Evolutionary conservation across 768 basidiomycete genomes (phyloP).

Genomic region (Mycena haematopus): DNA sequence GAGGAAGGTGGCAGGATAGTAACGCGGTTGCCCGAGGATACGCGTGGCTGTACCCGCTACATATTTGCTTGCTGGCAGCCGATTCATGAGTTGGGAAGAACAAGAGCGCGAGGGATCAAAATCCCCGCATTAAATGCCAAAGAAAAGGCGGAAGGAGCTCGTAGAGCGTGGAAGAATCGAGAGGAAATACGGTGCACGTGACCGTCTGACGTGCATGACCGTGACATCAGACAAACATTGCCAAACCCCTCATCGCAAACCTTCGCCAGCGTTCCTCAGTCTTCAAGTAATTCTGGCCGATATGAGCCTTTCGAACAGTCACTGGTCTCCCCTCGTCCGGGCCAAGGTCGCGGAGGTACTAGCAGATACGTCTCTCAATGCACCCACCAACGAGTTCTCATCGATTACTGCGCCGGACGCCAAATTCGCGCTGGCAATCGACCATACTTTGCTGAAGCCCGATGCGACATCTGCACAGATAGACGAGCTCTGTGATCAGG

Average conservation of each 20-base stretch:
- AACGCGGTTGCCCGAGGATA: background rate
- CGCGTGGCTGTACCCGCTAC: background rate
- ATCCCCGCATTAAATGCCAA: conserved; percentile 7
- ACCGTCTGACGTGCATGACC: background rate
- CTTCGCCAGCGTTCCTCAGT: background rate
- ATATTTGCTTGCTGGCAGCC: background rate
- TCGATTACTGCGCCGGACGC: conserved; percentile 30
- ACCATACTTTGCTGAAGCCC: conserved; percentile 58
- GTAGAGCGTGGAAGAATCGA: conserved; percentile 20
- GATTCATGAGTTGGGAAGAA: conserved; percentile 1
- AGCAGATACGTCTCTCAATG: conserved; percentile 22
- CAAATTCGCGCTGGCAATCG: conserved; percentile 47
- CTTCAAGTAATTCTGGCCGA: background rate
- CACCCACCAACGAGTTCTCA: conserved; percentile 36
- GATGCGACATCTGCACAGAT: conserved; percentile 54
- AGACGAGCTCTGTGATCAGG: conserved; percentile 54
- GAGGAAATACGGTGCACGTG: conserved; percentile 16
- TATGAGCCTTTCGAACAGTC: conserved; percentile 38
- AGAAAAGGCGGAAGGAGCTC: background rate
- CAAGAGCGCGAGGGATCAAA: background rate
- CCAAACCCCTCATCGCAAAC: background rate
- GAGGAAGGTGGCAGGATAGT: background rate
- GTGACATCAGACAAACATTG: background rate
- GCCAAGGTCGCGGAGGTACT: conserved; percentile 38
- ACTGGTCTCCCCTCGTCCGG: conserved; percentile 41